Evolutionary conservation across 2,329 filamentous ascomycete species (phyloP).

Genomic region (Amauroascus verrucosus): DNA sequence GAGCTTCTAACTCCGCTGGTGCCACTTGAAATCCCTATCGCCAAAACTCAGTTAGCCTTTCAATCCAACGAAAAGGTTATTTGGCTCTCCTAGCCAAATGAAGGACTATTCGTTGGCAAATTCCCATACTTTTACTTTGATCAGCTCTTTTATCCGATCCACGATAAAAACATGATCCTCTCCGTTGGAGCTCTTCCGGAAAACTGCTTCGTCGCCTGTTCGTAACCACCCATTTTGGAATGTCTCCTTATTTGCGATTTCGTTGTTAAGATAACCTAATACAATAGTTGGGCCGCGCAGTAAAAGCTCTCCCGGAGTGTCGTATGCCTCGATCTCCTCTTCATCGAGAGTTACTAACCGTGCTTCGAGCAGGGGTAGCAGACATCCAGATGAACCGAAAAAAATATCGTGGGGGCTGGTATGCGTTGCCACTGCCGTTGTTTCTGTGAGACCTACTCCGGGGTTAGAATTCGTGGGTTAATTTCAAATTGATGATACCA

Average conservation of each 20-base stretch:
- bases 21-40: constrained; percentile 39
- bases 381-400: constrained; percentile 56
- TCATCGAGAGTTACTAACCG: constrained; percentile 56
- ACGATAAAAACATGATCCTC: constrained; percentile 33
- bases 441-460: constrained; percentile 53
- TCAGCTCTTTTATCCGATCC: constrained; percentile 29
- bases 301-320: constrained; percentile 63
- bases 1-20: constrained; percentile 40
- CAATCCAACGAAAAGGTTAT: too few species aligned
- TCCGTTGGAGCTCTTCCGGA: constrained; percentile 15
- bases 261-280: constrained; percentile 70
- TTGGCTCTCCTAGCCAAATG: too few species aligned
- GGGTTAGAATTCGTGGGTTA: neutral
- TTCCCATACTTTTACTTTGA: constrained; percentile 20
- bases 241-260: constrained; percentile 63
- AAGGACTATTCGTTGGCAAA: neutral
- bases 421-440: constrained; percentile 49
- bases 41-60: constrained; percentile 2
- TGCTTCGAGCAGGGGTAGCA: constrained; percentile 51
- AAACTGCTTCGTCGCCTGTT: constrained; percentile 21
- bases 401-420: constrained; percentile 48
- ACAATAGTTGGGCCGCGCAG: constrained; percentile 62
- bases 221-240: constrained; percentile 38
- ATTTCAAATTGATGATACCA: neutral
- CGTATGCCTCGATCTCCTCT: constrained; percentile 53